Evolutionary conservation across 768 basidiomycete species (phyloP).

Genomic region (Tephrocybe sp.): DNA sequence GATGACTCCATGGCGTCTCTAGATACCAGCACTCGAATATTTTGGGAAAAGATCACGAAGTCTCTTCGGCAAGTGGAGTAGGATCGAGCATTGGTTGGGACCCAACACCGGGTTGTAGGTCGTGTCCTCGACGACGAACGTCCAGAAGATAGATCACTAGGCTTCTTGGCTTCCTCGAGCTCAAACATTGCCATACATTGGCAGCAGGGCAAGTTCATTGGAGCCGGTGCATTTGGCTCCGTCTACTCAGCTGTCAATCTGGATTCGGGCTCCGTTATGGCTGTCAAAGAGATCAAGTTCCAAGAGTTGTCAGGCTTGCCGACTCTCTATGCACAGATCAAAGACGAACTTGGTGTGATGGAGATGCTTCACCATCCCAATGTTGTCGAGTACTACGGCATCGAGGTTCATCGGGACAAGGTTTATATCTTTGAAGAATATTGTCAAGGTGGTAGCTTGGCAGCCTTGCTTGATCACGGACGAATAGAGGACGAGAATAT

Average conservation of each 20-base stretch:
- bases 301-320: constrained; percentile 90
- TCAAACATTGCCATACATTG: constrained; percentile 95
- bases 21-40: constrained; percentile 66
- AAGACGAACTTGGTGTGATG: constrained; percentile 96
- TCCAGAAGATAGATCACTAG: constrained; percentile 89
- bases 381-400: constrained; percentile 97
- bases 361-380: constrained; percentile 97
- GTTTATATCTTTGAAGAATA: constrained; percentile 99
- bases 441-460: constrained; percentile 94
- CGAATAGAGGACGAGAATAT: constrained; percentile 96
- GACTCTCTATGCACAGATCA: constrained; percentile 88
- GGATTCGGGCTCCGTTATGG: constrained; percentile 95
- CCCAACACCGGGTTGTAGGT: constrained; percentile 77
- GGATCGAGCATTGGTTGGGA: constrained; percentile 55
- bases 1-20: constrained; percentile 48
- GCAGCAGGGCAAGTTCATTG: constrained; percentile 98
- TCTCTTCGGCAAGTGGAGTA: constrained; percentile 67
- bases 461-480: constrained; percentile 85
- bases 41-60: constrained; percentile 71
- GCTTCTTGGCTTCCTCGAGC: constrained; percentile 93
- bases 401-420: constrained; percentile 98
- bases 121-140: constrained; percentile 94
- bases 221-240: constrained; percentile 98
- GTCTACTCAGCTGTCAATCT: constrained; percentile 98
- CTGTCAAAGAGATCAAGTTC: constrained; percentile 98